Evolutionary conservation across 352 stramenopile species (phyloP).

Genomic region (Phytophthora palmivora): DNA sequence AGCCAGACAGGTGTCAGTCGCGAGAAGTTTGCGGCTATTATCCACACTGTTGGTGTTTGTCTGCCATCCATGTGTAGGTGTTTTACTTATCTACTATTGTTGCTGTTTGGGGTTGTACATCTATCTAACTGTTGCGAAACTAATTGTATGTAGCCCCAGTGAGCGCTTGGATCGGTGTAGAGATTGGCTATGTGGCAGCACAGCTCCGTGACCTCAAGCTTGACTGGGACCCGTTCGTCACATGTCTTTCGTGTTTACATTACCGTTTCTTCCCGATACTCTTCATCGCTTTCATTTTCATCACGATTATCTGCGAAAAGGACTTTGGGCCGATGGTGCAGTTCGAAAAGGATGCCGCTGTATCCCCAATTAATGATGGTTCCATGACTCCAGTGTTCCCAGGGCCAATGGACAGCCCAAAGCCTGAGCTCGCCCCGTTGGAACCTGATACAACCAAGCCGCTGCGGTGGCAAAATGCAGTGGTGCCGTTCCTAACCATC

Average conservation of each 20-base stretch:
- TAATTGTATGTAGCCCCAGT: conserved; percentile 64
- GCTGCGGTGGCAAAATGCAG: conserved; percentile 85
- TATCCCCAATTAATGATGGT: conserved; percentile 69
- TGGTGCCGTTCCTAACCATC: conserved; percentile 85
- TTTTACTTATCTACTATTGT: background rate
- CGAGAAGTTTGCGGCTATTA: conserved; percentile 92
- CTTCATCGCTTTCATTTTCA: conserved; percentile 91
- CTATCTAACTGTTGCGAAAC: conserved; percentile 5
- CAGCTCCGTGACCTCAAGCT: conserved; percentile 78
- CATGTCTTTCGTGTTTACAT: conserved; percentile 83
- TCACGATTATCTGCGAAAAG: conserved; percentile 90
- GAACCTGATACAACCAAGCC: conserved; percentile 79
- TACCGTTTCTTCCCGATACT: conserved; percentile 91
- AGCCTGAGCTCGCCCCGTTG: conserved; percentile 66
- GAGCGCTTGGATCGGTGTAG: conserved; percentile 90
- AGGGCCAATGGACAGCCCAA: conserved; percentile 74
- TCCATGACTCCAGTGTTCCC: conserved; percentile 67
- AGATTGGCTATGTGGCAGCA: conserved; percentile 89
- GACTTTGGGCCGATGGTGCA: conserved; percentile 90
- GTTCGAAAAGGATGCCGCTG: conserved; percentile 84
- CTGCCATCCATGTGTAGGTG: conserved; percentile 86
- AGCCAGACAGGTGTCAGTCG: conserved; percentile 84
- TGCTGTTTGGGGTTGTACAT: conserved; percentile 1
- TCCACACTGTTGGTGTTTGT: conserved; percentile 89
- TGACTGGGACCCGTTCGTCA: conserved; percentile 90